These are phyloP conservation scores for Pestalotiopsis sp. DNA, from an alignment of 2,329 filamentous ascomycete genomes.

Conservation along the genomic window DNA sequence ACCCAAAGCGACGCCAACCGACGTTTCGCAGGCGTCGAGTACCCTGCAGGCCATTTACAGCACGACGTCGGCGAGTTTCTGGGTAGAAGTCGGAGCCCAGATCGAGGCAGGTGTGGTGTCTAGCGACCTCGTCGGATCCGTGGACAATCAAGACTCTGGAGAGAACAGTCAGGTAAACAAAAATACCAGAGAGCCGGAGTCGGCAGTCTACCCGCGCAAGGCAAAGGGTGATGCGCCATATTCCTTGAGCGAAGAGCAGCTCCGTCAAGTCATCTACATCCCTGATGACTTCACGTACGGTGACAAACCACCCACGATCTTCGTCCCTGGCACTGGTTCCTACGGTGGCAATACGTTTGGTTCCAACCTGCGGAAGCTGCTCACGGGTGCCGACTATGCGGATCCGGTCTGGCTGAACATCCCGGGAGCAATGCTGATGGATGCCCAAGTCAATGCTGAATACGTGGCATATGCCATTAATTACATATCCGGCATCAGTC, in stretches of 20 bases:
- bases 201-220: conserved; percentile 3
- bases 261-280: conserved; percentile 16
- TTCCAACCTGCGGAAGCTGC: conserved; percentile 13
- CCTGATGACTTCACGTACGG: conserved; percentile 14
- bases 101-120: neutral
- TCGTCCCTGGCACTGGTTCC: conserved; percentile 14
- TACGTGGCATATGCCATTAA: conserved; percentile 62
- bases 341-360: conserved; percentile 13
- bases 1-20: neutral
- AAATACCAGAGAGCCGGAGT: neutral
- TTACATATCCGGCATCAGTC: conserved; percentile 47
- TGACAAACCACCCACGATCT: conserved; percentile 11
- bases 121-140: neutral
- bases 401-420: conserved; percentile 61
- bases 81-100: neutral
- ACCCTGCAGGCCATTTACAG: conserved; percentile 8
- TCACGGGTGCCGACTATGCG: conserved; percentile 37
- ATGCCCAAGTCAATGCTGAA: conserved; percentile 55
- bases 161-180: conserved; percentile 6
- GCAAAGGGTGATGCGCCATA: conserved; percentile 11
- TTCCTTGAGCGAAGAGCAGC: conserved; percentile 7
- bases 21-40: neutral
- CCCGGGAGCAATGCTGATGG: conserved; percentile 45
- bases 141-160: neutral
- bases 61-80: conserved; percentile 2